Evolutionary conservation across 805 yeast species (phyloP), one percentile per base, ranked within the genome.

Genomic region (Wickerhamiella parazyma): DNA sequence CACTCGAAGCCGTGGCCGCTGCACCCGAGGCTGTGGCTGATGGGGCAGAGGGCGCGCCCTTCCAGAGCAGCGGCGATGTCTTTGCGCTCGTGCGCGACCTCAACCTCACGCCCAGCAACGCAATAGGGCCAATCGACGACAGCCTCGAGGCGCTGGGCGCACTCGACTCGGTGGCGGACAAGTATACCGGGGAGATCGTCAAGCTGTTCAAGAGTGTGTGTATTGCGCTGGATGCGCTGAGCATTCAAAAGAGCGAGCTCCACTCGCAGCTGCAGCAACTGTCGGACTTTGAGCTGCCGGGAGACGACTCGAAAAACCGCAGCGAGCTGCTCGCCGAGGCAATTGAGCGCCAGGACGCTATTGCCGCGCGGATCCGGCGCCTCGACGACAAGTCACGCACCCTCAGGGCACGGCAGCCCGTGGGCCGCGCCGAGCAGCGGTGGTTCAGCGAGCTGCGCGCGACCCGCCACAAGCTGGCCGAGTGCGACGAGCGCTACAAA

Each of bases 191-290:
- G 10, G 53, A 57, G 19, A 46, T 59, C 0, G 48, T 56, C 4
- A 48, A 51, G n/a, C 48, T 62, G 12, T 61, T 64, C 41, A 59
- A 56, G 38, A 52, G 65, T 8, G 70, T 69, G 0, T 46, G 63
- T 1, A 46, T 55, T 20, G 41, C 71, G 36, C 64, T 66, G 42
- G 52, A 58, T 18, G 60, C 70, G 36, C 47, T 70, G 0, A 38
- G 41, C 2, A 59, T 61, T 31, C 75, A 71, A 49, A 64, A 64
- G 35, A 45, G 51, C 10, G 76, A 71, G 48, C 54, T 70, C 14
- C 55, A 60, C 3, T 58, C 61, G 16, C 78, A 73, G 49, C 48
- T 71, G 17, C 47, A 51, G 21, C 46, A 51, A 12, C 42, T 64
- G 0, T 45, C 50, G 25, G 56, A 58, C 7, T 42, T 64, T 2